Base-by-base conservation (phyloP, 2,329 filamentous ascomycete species). In the Endothia cerciana region DNA sequence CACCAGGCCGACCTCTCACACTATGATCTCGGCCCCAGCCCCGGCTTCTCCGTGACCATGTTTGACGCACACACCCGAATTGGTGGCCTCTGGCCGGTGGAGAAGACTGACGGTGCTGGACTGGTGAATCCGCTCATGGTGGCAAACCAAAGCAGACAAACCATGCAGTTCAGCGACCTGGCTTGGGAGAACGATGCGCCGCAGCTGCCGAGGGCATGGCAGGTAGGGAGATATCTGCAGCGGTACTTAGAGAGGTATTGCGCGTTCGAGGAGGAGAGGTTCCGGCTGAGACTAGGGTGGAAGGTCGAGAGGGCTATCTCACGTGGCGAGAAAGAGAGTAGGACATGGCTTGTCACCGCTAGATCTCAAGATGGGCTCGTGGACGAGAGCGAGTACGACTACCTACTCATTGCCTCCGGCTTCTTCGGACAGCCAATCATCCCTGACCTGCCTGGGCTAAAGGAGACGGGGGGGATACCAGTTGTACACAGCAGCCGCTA, bases 131-230 rank as follows among this genome's bases (percentile, higher is more conserved):
- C 89, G 10, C 83, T 90, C 62, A 91, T 91, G 82, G 81, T 86
- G 19, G 86, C 86, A 4, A 96, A 96, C 74, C 87, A 94, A 72
- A 93, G 90, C 77, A 85, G 85, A 56, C 92, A 93, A 75, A 92
- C 91, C 0, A 87, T 95, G 69, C 84, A 86, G 71, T 89, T 89
- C 71, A 88, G 86, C 69, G 92, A 94, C 73, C 75, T 92, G 30
- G 85, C 90, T 6, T 96, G 92, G 92, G 81, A 84, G 3, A 78
- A 82, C 5, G 77, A 76, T 4, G 77, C 81, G 1, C 87, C 89
- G 1, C 83, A 90, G 75, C 89, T 95, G 58, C 92, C 92, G 1
- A 87, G 83, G 45, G 92, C 91, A 0, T 92, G 90, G 87, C 87
- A 92, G 77, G 86, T 94, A 4, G 91, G 91, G 0, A 80, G 79